phyloP scores from a whole-genome alignment of 306 rosid genomes.

The Lagenaria siceraria region DNA sequence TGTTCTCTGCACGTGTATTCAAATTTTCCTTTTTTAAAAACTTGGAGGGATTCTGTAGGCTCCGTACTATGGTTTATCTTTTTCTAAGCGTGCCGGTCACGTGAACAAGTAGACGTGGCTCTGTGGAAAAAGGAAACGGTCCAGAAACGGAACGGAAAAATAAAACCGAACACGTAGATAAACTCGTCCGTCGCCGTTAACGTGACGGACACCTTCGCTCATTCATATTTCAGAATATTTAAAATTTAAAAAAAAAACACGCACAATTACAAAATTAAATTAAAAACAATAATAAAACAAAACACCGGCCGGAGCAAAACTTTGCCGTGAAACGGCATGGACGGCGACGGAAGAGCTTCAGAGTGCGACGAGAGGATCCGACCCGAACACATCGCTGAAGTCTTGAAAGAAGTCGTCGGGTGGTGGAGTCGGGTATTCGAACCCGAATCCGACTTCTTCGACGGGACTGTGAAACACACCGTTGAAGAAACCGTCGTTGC shows the following conservation, averaged over 20 bases:
- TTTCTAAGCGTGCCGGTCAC: slow-evolving; percentile 1
- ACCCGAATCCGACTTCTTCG: slow-evolving; percentile 29
- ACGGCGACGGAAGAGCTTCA: neutral
- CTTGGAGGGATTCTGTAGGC: neutral
- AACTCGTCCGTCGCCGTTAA: slow-evolving; percentile 10
- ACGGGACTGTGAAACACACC: slow-evolving; percentile 13
- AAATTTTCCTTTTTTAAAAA: neutral
- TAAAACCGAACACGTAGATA: neutral
- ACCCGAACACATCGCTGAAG: slow-evolving; percentile 59
- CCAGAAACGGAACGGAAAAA: neutral
- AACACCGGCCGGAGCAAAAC: slow-evolving; percentile 16
- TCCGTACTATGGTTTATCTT: neutral
- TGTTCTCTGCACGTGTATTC: neutral
- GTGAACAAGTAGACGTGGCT: neutral
- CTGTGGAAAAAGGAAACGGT: neutral
- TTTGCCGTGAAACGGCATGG: neutral
- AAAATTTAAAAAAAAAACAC: neutral
- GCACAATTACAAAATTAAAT: neutral
- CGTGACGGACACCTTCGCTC: slow-evolving; percentile 3
- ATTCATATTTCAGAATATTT: neutral
- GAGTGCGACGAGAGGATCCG: slow-evolving; percentile 27
- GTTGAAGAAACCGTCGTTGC: slow-evolving; percentile 12
- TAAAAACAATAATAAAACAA: neutral
- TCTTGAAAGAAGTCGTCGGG: slow-evolving; percentile 65
- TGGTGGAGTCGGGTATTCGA: slow-evolving; percentile 20